Conservation (phyloP, 345 rosid species). For the Lumnitzera littorea region DNA sequence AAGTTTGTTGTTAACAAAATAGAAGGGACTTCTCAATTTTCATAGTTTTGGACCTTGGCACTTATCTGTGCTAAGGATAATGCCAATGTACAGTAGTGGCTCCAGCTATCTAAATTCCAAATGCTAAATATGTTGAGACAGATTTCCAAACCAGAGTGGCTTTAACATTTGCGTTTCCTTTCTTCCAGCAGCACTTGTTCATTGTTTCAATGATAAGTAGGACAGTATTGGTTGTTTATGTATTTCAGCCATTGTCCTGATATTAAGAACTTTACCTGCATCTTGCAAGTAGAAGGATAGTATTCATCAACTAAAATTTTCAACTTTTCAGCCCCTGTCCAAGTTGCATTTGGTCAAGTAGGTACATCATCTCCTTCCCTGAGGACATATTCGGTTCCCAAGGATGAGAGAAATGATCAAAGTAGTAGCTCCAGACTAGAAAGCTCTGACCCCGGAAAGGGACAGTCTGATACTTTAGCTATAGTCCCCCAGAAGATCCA, state of each 20-base stretch:
- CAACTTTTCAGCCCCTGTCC: conserved; percentile 27
- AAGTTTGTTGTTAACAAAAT: too few species aligned
- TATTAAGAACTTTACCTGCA: conserved; percentile 4
- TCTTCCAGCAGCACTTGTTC: too few species aligned
- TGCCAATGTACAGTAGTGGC: too few species aligned
- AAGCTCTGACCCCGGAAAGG: conserved; percentile 13
- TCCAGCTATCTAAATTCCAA: too few species aligned
- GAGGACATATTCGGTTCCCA: conserved; percentile 25
- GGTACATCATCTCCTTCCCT: conserved; percentile 24
- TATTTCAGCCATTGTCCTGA: background rate
- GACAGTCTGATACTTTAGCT: conserved; percentile 3
- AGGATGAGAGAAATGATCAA: conserved; percentile 18
- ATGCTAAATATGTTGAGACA: too few species aligned
- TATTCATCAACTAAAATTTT: conserved; percentile 8
- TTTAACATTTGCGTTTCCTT: too few species aligned
- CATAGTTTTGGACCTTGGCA: too few species aligned
- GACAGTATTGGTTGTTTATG: background rate
- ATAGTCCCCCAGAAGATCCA: conserved; percentile 4
- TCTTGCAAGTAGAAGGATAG: background rate
- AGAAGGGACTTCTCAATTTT: too few species aligned
- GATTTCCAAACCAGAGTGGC: too few species aligned
- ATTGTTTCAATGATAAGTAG: too few species aligned
- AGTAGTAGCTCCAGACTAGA: conserved; percentile 11
- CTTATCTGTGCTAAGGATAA: too few species aligned
- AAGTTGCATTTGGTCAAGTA: conserved; percentile 44